Conservation (phyloP, 1,284 basidiomycete species). For the Coriolopsis trogii region DNA sequence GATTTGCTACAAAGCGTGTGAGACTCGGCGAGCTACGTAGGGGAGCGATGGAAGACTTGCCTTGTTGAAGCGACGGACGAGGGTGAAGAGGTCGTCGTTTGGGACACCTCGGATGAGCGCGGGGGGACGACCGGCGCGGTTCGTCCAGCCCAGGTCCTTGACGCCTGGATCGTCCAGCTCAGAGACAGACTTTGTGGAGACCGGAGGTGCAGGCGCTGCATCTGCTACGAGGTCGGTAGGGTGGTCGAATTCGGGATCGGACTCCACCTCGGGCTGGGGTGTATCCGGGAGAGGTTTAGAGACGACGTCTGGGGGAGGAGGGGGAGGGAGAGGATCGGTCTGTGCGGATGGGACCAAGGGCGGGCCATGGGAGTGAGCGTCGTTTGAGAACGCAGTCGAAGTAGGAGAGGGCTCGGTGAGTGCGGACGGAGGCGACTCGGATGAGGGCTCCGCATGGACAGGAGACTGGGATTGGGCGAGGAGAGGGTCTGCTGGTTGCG, state of each 20-base stretch:
- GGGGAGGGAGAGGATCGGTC: background rate
- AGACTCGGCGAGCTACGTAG: background rate
- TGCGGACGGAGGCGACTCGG: background rate
- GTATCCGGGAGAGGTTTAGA: conserved; percentile 15
- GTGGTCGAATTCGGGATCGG: background rate
- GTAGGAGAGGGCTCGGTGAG: conserved; percentile 8
- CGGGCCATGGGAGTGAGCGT: background rate
- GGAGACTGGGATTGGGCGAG: background rate
- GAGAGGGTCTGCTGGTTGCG: background rate
- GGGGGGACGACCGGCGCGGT: conserved; percentile 19
- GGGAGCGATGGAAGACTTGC: conserved; percentile 15
- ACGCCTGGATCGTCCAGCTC: conserved; percentile 33
- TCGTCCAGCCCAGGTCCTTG: conserved; percentile 33
- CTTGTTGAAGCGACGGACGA: conserved; percentile 48
- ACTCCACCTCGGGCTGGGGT: background rate
- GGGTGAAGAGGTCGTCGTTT: conserved; percentile 44
- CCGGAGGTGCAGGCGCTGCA: conserved; percentile 2
- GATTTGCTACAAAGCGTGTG: conserved; percentile 38
- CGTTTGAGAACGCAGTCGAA: conserved; percentile 5
- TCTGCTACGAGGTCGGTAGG: background rate
- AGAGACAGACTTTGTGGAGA: conserved; percentile 8
- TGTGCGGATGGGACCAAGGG: background rate
- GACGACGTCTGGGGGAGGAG: conserved; percentile 6
- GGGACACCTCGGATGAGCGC: conserved; percentile 34
- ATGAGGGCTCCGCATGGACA: background rate